A percentile compares a stretch with the other conserved stretches of the same genome.
phyloP scores from a whole-genome alignment of 352 stramenopile genomes.

The Globisporangium barbulae region DNA sequence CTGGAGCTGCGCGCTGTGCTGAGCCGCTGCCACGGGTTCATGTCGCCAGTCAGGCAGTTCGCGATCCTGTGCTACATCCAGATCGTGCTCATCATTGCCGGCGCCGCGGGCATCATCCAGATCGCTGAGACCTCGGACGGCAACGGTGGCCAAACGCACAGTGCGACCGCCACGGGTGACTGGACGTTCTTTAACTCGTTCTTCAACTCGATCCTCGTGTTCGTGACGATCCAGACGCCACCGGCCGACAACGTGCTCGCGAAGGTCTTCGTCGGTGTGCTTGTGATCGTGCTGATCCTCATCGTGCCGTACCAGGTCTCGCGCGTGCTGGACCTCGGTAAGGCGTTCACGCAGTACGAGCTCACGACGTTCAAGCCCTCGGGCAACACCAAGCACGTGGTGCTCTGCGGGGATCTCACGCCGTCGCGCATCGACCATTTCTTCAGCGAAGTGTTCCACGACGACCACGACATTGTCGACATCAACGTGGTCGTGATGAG shows the following conservation, averaged over 20 bases:
- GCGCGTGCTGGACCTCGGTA: constrained; percentile 75
- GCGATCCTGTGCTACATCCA: constrained; percentile 82
- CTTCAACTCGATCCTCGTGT: constrained; percentile 87
- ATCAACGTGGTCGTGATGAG: constrained; percentile 76
- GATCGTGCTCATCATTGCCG: constrained; percentile 72
- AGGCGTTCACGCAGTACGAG: constrained; percentile 73
- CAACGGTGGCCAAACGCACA: constrained; percentile 16
- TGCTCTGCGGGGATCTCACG: constrained; percentile 82
- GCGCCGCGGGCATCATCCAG: constrained; percentile 79
- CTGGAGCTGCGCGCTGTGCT: constrained; percentile 68
- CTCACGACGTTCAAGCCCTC: constrained; percentile 70
- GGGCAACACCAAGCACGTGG: constrained; percentile 57
- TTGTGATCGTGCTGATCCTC: constrained; percentile 82
- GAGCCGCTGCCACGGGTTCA: constrained; percentile 69
- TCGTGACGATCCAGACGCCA: constrained; percentile 84
- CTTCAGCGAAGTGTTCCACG: constrained; percentile 86
- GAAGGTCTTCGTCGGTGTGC: constrained; percentile 76
- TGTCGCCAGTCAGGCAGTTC: constrained; percentile 81
- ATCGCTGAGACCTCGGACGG: constrained; percentile 79
- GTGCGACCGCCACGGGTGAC: constrained; percentile 59
- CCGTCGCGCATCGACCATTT: constrained; percentile 80
- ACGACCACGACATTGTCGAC: constrained; percentile 81
- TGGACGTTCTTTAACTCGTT: constrained; percentile 89
- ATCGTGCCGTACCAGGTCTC: constrained; percentile 86
- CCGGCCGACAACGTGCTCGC: constrained; percentile 79